Conservation (phyloP, 495 filamentous ascomycete genomes). For the Hypoxylon fuscum region DNA sequence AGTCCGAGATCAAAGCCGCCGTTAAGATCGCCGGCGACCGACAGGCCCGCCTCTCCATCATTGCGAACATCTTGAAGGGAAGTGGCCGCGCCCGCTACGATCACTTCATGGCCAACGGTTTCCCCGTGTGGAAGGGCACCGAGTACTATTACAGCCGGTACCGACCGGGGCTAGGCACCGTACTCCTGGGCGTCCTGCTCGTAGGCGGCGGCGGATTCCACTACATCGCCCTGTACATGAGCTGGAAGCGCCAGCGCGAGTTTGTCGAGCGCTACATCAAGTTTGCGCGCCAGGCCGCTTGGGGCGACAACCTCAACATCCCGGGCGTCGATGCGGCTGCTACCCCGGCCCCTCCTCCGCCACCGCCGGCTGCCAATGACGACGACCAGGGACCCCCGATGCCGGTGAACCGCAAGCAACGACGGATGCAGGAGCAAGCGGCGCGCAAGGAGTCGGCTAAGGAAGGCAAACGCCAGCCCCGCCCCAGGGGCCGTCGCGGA, state of each 20-base stretch:
- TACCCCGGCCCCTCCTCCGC: slow-evolving; percentile 46
- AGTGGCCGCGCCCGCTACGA: slow-evolving; percentile 87
- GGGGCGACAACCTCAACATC: slow-evolving; percentile 80
- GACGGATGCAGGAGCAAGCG: slow-evolving; percentile 85
- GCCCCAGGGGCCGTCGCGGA: slow-evolving; percentile 41
- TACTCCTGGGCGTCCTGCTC: slow-evolving; percentile 83
- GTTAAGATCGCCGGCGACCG: slow-evolving; percentile 79
- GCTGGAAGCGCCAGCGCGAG: slow-evolving; percentile 87
- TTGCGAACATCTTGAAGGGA: slow-evolving; percentile 85
- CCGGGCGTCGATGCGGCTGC: slow-evolving; percentile 68
- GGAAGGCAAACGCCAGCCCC: slow-evolving; percentile 42
- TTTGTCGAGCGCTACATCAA: slow-evolving; percentile 92
- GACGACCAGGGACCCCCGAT: slow-evolving; percentile 59
- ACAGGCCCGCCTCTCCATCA: slow-evolving; percentile 81
- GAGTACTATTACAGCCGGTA: slow-evolving; percentile 97
- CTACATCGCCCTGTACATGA: slow-evolving; percentile 82
- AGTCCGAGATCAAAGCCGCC: slow-evolving; percentile 76
- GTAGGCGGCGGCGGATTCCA: slow-evolving; percentile 85
- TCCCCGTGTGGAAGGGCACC: slow-evolving; percentile 94
- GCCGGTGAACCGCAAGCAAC: slow-evolving; percentile 84
- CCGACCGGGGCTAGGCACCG: slow-evolving; percentile 86
- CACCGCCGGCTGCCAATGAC: slow-evolving; percentile 50
- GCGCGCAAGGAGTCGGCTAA: slow-evolving; percentile 69
- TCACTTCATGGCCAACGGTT: slow-evolving; percentile 92
- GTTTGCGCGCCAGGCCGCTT: slow-evolving; percentile 85